Evolutionary conservation across 2,329 filamentous ascomycete genomes (phyloP).

Genomic region (Neophaeococcomyces mojaviensis): DNA sequence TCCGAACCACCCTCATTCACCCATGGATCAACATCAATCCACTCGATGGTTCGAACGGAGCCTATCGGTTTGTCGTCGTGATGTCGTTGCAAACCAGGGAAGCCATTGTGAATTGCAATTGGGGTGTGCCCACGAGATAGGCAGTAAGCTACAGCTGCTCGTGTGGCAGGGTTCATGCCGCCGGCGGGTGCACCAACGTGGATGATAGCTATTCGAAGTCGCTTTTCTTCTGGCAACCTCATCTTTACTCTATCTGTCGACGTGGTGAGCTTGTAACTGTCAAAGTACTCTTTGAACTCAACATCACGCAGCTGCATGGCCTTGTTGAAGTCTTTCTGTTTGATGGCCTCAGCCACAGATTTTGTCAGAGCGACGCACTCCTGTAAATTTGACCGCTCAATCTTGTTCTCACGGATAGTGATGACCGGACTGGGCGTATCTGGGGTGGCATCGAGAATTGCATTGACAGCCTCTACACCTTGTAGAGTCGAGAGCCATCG

Average conservation of each 20-base stretch:
- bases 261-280: constrained; percentile 84
- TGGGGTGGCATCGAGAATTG: constrained; percentile 80
- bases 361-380: constrained; percentile 83
- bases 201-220: constrained; percentile 90
- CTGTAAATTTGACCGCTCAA: constrained; percentile 80
- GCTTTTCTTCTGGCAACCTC: constrained; percentile 64
- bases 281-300: constrained; percentile 89
- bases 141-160: constrained; percentile 89
- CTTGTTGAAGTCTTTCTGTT: constrained; percentile 73
- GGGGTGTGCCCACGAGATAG: constrained; percentile 85
- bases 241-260: constrained; percentile 66
- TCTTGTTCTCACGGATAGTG: constrained; percentile 96
- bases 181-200: constrained; percentile 94
- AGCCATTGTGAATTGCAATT: constrained; percentile 90
- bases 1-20: constrained; percentile 94
- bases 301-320: constrained; percentile 86
- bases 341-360: constrained; percentile 72
- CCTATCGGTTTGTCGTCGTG: constrained; percentile 75
- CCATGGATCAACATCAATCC: constrained; percentile 93
- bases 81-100: constrained; percentile 86
- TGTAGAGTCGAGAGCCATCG: constrained; percentile 88
- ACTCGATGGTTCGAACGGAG: constrained; percentile 76
- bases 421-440: constrained; percentile 91
- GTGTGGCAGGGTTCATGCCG: constrained; percentile 95
- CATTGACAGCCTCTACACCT: constrained; percentile 87